phyloP scores from a whole-genome alignment of 805 yeast species.

The Wickerhamiella occidentalis region DNA sequence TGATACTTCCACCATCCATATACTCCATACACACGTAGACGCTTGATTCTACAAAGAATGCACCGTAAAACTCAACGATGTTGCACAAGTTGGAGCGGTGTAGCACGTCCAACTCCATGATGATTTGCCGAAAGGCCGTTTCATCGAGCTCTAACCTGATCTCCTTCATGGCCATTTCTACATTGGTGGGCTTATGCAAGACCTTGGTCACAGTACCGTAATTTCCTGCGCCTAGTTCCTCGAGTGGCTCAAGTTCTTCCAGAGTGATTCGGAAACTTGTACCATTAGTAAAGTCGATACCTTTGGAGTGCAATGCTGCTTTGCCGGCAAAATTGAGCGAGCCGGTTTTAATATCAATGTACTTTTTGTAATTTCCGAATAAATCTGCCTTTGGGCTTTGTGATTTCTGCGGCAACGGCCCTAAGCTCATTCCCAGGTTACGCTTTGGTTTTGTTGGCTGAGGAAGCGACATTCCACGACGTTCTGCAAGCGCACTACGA shows the following conservation, averaged over 20 bases:
- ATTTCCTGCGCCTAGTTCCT: constrained; percentile 89
- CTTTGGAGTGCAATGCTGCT: constrained; percentile 81
- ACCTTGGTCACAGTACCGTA: constrained; percentile 94
- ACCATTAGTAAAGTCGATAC: constrained; percentile 83
- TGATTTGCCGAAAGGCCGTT: constrained; percentile 80
- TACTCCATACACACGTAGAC: constrained; percentile 97
- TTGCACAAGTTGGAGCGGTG: constrained; percentile 84
- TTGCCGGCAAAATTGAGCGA: constrained; percentile 86
- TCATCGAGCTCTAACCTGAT: constrained; percentile 88
- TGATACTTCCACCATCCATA: constrained; percentile 94
- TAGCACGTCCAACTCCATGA: constrained; percentile 90
- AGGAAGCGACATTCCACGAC: constrained; percentile 20
- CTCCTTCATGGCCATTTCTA: constrained; percentile 95
- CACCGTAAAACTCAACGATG: constrained; percentile 94
- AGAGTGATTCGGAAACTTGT: constrained; percentile 74
- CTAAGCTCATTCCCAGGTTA: not conserved
- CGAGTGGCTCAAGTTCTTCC: constrained; percentile 58
- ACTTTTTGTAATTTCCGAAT: constrained; percentile 75
- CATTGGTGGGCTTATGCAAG: constrained; percentile 81
- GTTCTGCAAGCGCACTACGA: constrained; percentile 13
- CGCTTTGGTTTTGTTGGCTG: not conserved
- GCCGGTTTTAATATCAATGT: constrained; percentile 85
- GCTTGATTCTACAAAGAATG: constrained; percentile 94
- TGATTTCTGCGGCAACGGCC: constrained; percentile 21
- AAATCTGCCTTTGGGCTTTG: constrained; percentile 27